phyloP scores from a whole-genome alignment of 2,329 filamentous ascomycete genomes.

The Fusarium longipes region DNA sequence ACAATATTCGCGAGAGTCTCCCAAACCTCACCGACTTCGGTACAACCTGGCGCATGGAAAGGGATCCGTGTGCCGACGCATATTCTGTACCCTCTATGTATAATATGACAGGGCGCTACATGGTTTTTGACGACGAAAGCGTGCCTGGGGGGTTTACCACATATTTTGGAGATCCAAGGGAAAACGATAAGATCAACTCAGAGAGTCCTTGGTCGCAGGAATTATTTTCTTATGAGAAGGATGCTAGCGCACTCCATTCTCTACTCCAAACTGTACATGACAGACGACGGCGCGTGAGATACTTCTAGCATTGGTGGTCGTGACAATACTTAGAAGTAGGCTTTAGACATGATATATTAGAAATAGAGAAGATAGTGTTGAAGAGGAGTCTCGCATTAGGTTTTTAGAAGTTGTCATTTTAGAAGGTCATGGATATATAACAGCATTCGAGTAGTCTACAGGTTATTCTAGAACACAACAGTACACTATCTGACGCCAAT shows the following conservation, averaged over 20 bases:
- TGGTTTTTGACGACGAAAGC: neutral
- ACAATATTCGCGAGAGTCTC: neutral
- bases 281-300: neutral
- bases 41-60: neutral
- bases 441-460: neutral
- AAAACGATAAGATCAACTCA: neutral
- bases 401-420: neutral
- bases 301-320: too few relatives aligned
- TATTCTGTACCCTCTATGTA: rapidly evolving
- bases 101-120: neutral
- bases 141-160: neutral
- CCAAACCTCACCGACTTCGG: neutral
- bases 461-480: neutral
- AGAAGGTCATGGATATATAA: neutral
- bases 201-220: neutral
- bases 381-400: too few relatives aligned
- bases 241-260: neutral
- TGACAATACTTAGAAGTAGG: too few relatives aligned
- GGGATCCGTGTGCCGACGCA: neutral
- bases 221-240: neutral
- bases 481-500: too few relatives aligned
- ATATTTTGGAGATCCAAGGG: neutral
- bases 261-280: neutral
- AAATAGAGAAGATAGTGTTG: too few relatives aligned
- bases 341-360: too few relatives aligned